Evolutionary conservation across 768 basidiomycete species (phyloP).

Genomic region (Russula brevipes): DNA sequence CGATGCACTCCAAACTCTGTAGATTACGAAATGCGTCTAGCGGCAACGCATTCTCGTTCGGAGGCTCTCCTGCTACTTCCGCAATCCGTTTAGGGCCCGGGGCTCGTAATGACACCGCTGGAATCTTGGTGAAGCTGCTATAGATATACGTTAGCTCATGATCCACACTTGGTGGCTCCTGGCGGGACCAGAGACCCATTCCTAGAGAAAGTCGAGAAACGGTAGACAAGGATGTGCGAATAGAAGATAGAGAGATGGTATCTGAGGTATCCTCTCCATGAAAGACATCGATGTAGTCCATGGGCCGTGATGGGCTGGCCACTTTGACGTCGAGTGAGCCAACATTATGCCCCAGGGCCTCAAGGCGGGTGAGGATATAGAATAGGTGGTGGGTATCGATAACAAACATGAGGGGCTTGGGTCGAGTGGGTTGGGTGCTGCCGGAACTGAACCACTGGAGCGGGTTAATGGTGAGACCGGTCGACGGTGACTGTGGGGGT

Average conservation of each 20-base stretch:
- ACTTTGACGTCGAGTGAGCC: slow-evolving; percentile 77
- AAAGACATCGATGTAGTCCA: slow-evolving; percentile 64
- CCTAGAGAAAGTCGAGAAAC: slow-evolving; percentile 74
- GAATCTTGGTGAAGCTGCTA: slow-evolving; percentile 87
- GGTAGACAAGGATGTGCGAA: slow-evolving; percentile 70
- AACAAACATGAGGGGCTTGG: slow-evolving; percentile 57
- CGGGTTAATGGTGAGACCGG: slow-evolving; percentile 49
- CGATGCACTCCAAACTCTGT: slow-evolving; percentile 64
- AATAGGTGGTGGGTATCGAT: slow-evolving; percentile 81
- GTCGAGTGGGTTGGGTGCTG: slow-evolving; percentile 32
- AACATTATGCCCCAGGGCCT: slow-evolving; percentile 69
- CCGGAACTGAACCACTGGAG: slow-evolving; percentile 51
- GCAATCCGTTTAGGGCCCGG: slow-evolving; percentile 61
- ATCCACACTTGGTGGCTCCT: slow-evolving; percentile 56
- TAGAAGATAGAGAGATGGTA: slow-evolving; percentile 64
- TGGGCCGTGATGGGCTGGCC: slow-evolving; percentile 67
- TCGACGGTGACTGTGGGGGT: slow-evolving; percentile 30
- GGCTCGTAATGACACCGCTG: slow-evolving; percentile 63
- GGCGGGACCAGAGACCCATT: slow-evolving; percentile 63
- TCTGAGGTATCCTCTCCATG: slow-evolving; percentile 60
- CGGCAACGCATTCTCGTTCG: slow-evolving; percentile 71
- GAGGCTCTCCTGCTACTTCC: slow-evolving; percentile 64
- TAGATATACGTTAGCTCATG: slow-evolving; percentile 79
- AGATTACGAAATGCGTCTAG: slow-evolving; percentile 83
- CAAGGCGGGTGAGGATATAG: slow-evolving; percentile 83